These are phyloP conservation scores for Ophiostoma himal-ulmi DNA, from an alignment of 2,329 filamentous ascomycete species.

Conservation along the genomic window DNA sequence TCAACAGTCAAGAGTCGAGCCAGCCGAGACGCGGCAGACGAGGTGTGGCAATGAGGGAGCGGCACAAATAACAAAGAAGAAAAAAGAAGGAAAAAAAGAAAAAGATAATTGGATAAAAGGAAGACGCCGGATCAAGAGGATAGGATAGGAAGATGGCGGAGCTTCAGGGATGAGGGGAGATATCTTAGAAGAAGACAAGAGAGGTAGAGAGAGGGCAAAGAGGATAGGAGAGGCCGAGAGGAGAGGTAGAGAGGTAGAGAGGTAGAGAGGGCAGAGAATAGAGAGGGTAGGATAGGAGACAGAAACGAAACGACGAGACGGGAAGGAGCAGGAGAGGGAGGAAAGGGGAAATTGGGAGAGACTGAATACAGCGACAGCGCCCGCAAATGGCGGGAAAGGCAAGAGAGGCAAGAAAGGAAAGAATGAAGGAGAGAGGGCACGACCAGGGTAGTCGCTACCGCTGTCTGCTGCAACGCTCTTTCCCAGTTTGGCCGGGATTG, in stretches of 20 bases:
- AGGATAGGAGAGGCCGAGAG: background rate
- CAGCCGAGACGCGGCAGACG: conserved; percentile 9
- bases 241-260: background rate
- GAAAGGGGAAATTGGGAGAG: conserved; percentile 10
- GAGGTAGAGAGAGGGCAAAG: background rate
- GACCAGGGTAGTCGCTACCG: background rate
- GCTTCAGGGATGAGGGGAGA: conserved; percentile 13
- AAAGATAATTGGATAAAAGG: conserved; percentile 5
- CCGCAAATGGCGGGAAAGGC: background rate
- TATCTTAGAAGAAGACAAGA: background rate
- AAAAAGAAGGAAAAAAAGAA: conserved; percentile 13
- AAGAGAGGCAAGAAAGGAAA: background rate
- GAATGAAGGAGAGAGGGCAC: background rate
- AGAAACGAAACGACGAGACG: conserved; percentile 1
- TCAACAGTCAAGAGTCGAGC: conserved; percentile 5
- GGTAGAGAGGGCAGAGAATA: background rate
- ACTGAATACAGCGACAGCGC: background rate
- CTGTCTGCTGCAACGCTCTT: conserved; percentile 5
- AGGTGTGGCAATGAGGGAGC: conserved; percentile 3
- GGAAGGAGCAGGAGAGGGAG: background rate
- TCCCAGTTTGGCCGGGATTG: conserved; percentile 12
- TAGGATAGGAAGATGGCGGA: conserved; percentile 13
- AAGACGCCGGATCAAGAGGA: conserved; percentile 11
- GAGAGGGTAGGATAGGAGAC: background rate
- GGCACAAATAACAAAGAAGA: conserved; percentile 2